These are phyloP conservation scores for Lachnellula cervina DNA, from an alignment of 2,329 filamentous ascomycete species.

Conservation along the genomic window DNA sequence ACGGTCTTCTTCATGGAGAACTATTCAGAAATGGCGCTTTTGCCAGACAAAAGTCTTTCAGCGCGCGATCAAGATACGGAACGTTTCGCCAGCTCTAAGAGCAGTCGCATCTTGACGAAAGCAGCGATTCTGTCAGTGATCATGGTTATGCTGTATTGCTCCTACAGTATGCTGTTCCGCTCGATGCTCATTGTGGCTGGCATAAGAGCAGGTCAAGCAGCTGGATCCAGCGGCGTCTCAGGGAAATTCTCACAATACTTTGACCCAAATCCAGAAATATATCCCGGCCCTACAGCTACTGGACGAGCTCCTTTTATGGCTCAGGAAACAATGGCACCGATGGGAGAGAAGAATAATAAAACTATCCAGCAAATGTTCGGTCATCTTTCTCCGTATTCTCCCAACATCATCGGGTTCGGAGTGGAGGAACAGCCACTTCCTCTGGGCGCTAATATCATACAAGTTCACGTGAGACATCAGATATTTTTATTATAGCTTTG, in stretches of 20 bases:
- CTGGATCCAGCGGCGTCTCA: not conserved
- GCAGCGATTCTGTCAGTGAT: not conserved
- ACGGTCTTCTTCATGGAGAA: not conserved
- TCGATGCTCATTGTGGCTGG: not conserved
- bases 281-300: constrained; percentile 64
- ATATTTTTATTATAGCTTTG: too few species aligned
- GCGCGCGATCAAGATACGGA: not conserved
- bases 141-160: constrained; percentile 15
- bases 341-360: constrained; percentile 52
- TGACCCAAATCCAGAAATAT: constrained; percentile 55
- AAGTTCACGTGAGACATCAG: constrained; percentile 46
- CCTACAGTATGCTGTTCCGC: constrained; percentile 15
- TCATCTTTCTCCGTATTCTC: constrained; percentile 64
- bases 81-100: not conserved
- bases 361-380: constrained; percentile 71
- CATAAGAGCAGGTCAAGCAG: not conserved
- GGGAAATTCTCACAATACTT: constrained; percentile 56
- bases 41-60: not conserved
- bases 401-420: constrained; percentile 64
- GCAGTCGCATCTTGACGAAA: not conserved
- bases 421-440: constrained; percentile 68
- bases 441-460: constrained; percentile 60
- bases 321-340: constrained; percentile 66
- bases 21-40: not conserved
- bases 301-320: constrained; percentile 66